Evolutionary conservation across 345 rosid genomes (phyloP).

Genomic region (Dipteronia dyeriana): DNA sequence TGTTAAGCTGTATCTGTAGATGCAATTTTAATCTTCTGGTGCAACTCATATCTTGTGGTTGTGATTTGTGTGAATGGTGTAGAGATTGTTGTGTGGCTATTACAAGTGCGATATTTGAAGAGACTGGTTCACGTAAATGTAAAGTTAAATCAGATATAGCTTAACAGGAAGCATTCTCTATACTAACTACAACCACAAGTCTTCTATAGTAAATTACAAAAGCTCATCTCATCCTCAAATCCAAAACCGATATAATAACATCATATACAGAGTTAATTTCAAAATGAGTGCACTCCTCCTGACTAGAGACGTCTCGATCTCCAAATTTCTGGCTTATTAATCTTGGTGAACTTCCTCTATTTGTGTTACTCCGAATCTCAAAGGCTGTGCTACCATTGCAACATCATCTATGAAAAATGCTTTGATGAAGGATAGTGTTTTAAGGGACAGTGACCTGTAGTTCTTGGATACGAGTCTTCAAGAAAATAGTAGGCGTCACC

Average conservation of each 20-base stretch:
- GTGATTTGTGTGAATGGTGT: no score
- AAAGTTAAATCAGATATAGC: no score
- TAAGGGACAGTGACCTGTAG: no score
- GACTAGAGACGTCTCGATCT: not conserved
- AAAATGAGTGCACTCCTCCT: not conserved
- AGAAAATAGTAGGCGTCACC: conserved; percentile 97
- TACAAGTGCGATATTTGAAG: no score
- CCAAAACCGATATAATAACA: conserved; percentile 1
- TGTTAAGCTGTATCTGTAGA: no score
- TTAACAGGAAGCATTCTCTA: no score
- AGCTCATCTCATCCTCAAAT: conserved; percentile 6
- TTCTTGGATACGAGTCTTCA: conserved; percentile 84
- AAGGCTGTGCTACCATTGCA: conserved; percentile 74
- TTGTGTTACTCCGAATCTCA: conserved; percentile 79
- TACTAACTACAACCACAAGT: no score
- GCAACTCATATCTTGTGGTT: no score
- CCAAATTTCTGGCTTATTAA: conserved; percentile 23
- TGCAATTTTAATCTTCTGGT: no score
- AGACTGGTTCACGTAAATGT: no score
- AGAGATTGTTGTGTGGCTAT: no score
- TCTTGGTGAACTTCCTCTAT: conserved; percentile 69
- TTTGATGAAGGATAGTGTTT: conserved; percentile 77
- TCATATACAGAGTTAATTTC: conserved; percentile 23
- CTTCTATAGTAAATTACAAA: conserved; percentile 19
- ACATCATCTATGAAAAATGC: conserved; percentile 82